Evolutionary conservation across 2,329 filamentous ascomycete genomes (phyloP).

Genomic region (Septoria petroselini): DNA sequence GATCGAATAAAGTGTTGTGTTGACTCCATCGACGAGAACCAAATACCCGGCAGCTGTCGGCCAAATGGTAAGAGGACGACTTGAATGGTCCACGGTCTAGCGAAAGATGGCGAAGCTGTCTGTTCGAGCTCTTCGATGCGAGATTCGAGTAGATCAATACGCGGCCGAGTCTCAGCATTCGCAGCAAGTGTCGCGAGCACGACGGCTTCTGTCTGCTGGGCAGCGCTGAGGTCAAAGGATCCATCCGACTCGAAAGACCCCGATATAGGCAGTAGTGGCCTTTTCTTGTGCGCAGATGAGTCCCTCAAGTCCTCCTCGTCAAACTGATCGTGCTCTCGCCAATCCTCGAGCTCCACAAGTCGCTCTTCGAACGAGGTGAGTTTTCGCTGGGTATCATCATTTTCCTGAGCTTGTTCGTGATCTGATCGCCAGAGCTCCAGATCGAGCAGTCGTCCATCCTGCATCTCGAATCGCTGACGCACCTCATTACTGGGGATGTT

Average conservation of each 20-base stretch:
- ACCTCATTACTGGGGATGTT: slow-evolving; percentile 66
- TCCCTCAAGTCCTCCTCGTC: slow-evolving; percentile 33
- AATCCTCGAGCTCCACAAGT: slow-evolving; percentile 64
- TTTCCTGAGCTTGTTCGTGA: slow-evolving; percentile 27
- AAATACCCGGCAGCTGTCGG: slow-evolving; percentile 52
- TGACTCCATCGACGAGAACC: slow-evolving; percentile 47
- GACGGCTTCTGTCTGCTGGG: slow-evolving; percentile 36
- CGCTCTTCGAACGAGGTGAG: slow-evolving; percentile 53
- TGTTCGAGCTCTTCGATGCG: slow-evolving; percentile 56
- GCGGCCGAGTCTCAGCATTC: slow-evolving; percentile 41
- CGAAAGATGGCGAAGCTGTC: slow-evolving; percentile 56
- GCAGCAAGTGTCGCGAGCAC: slow-evolving; percentile 37
- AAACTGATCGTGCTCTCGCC: slow-evolving; percentile 30
- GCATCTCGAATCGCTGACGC: slow-evolving; percentile 62
- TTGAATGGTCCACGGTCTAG: slow-evolving; percentile 69
- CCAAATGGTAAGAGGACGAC: slow-evolving; percentile 73
- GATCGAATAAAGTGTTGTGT: slow-evolving; percentile 37
- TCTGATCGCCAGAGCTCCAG: slow-evolving; percentile 55
- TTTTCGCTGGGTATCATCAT: slow-evolving; percentile 41
- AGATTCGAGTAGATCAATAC: slow-evolving; percentile 50
- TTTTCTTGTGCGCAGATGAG: slow-evolving; percentile 34
- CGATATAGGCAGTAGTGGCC: slow-evolving; percentile 36
- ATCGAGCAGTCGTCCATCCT: slow-evolving; percentile 66
- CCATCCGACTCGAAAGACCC: slow-evolving; percentile 44
- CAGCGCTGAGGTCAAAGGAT: slow-evolving; percentile 38